Evolutionary conservation across 2,329 filamentous ascomycete genomes (phyloP).

Genomic region (Alternaria infectoria): DNA sequence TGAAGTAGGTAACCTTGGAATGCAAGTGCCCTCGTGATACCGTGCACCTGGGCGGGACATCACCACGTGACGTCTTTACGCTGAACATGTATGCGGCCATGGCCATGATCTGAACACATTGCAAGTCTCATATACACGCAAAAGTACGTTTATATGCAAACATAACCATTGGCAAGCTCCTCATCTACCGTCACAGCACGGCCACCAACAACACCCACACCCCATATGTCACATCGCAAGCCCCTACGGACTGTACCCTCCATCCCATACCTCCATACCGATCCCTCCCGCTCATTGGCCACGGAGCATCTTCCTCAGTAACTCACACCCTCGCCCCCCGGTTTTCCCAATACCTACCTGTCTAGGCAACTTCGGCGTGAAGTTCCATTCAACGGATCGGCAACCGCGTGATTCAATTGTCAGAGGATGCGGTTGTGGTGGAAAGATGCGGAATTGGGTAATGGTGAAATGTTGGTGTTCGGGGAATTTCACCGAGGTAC

Average conservation of each 20-base stretch:
- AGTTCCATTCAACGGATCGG: not conserved
- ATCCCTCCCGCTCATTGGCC: not conserved
- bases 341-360: rapidly evolving
- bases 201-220: not conserved
- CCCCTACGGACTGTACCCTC: not conserved
- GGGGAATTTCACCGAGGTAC: not conserved
- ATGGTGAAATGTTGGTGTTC: not conserved
- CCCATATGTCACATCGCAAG: too few relatives aligned
- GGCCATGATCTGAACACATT: not conserved
- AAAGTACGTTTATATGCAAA: not conserved
- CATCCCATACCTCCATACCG: not conserved
- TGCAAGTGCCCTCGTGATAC: not conserved
- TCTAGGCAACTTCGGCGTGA: not conserved
- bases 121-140: not conserved
- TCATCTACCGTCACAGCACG: too few relatives aligned
- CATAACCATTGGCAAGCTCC: too few relatives aligned
- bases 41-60: not conserved
- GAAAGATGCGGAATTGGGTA: not conserved
- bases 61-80: not conserved
- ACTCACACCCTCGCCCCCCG: rapidly evolving
- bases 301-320: not conserved
- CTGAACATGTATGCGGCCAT: too few relatives aligned
- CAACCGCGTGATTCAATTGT: not conserved
- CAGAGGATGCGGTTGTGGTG: not conserved
- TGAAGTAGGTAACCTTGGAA: too few relatives aligned